phyloP scores from a whole-genome alignment of 208 protist genomes.

The Crithidia sp. region DNA sequence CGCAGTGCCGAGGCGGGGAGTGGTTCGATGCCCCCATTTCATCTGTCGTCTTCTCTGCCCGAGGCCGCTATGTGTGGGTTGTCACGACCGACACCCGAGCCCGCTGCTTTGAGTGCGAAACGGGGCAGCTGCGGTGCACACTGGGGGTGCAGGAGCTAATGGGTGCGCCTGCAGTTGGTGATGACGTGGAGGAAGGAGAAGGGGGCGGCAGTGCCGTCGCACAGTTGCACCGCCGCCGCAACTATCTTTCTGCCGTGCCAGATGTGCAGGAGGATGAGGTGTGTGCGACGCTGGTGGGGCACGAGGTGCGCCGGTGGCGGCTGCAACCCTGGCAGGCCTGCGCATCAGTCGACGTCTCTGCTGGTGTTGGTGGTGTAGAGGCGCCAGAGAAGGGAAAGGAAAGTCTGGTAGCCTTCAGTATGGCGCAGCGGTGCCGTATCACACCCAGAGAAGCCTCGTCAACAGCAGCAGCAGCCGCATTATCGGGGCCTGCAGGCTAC shows the following conservation, averaged over 20 bases:
- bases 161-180: not conserved
- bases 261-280: constrained; percentile 52
- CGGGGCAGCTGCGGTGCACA: constrained; percentile 44
- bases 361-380: not conserved
- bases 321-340: constrained; percentile 26
- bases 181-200: not conserved
- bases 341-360: not conserved
- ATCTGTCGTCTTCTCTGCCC: constrained; percentile 59
- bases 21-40: constrained; percentile 61
- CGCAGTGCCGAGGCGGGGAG: constrained; percentile 48
- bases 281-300: constrained; percentile 42
- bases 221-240: constrained; percentile 25
- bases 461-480: not conserved
- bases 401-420: not conserved
- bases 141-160: constrained; percentile 46
- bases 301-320: constrained; percentile 31
- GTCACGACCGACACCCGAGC: constrained; percentile 64
- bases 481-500: constrained; percentile 7
- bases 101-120: constrained; percentile 78
- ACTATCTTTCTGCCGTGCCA: constrained; percentile 42
- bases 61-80: constrained; percentile 77
- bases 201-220: not conserved
- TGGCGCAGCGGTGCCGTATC: constrained; percentile 12
- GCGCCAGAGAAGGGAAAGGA: not conserved
- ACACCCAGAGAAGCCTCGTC: not conserved